Conservation (phyloP, 331 rosid species). For the Dryas integrifolia region DNA sequence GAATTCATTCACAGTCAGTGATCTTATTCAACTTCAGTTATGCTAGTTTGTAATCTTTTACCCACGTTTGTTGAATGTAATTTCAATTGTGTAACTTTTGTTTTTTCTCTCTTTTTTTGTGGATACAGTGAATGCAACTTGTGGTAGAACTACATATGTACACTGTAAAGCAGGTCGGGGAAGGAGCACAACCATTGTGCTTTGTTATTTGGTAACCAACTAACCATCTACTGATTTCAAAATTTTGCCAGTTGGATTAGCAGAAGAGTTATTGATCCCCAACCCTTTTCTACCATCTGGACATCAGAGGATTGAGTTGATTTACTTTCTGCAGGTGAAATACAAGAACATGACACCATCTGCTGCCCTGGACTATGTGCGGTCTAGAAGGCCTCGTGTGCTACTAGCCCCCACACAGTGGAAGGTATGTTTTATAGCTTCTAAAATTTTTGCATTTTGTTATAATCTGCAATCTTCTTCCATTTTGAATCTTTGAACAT, state of each 20-base stretch:
- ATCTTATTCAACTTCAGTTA: not conserved
- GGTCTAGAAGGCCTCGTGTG: conserved; percentile 86
- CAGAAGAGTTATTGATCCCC: conserved; percentile 13
- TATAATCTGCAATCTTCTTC: not conserved
- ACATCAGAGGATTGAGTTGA: conserved; percentile 18
- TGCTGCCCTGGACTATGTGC: conserved; percentile 80
- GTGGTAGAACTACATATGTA: conserved; percentile 81
- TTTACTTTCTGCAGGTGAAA: conserved; percentile 53
- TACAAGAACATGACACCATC: conserved; percentile 82
- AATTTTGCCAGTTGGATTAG: conserved; percentile 4
- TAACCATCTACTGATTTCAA: conserved; percentile 6
- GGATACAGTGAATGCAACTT: conserved; percentile 52
- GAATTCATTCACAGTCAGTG: conserved; percentile 82
- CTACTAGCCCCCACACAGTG: conserved; percentile 90
- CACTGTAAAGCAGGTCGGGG: conserved; percentile 99
- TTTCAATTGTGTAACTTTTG: conserved; percentile 3
- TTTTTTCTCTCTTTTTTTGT: conserved; percentile 1
- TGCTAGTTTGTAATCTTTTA: not conserved
- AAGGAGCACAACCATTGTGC: conserved; percentile 93
- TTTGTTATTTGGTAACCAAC: conserved; percentile 80
- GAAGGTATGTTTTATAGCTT: conserved; percentile 50
- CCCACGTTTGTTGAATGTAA: not conserved
- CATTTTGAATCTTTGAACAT: not conserved
- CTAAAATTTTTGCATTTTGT: not conserved
- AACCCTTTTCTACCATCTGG: not conserved